Conservation (phyloP, 208 protist genomes). For the Crithidia fasciculata region DNA sequence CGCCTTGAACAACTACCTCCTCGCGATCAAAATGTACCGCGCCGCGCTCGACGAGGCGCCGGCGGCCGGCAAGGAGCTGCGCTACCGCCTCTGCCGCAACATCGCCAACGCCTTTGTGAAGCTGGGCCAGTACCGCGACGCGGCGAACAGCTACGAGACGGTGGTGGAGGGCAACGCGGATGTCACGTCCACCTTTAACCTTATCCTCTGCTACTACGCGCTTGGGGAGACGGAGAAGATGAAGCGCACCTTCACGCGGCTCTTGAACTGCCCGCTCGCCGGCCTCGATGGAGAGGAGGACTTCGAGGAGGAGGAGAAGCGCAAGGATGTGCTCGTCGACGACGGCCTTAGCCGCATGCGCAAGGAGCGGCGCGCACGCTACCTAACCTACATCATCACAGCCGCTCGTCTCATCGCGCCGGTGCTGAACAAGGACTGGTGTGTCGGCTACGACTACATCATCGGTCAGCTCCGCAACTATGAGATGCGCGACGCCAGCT, state of each 20-base stretch:
- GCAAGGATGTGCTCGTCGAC: slow-evolving; percentile 87
- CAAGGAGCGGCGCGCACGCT: slow-evolving; percentile 80
- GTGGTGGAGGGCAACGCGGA: slow-evolving; percentile 94
- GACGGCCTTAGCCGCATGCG: slow-evolving; percentile 82
- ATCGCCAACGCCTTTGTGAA: slow-evolving; percentile 97
- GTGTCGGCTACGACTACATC: slow-evolving; percentile 94
- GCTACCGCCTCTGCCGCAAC: slow-evolving; percentile 95
- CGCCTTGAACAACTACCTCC: slow-evolving; percentile 95
- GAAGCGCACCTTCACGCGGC: slow-evolving; percentile 91
- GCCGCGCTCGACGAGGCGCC: slow-evolving; percentile 96
- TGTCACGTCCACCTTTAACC: slow-evolving; percentile 94
- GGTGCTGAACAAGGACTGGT: slow-evolving; percentile 93
- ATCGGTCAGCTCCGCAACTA: slow-evolving; percentile 92
- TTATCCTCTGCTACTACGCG: slow-evolving; percentile 97
- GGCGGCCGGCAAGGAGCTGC: slow-evolving; percentile 86
- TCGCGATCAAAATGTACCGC: slow-evolving; percentile 97
- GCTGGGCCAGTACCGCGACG: slow-evolving; percentile 97
- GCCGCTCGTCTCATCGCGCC: slow-evolving; percentile 95
- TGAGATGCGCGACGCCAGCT: slow-evolving; percentile 88
- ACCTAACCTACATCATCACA: slow-evolving; percentile 89
- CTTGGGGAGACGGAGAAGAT: slow-evolving; percentile 94
- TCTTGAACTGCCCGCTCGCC: slow-evolving; percentile 81
- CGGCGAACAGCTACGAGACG: slow-evolving; percentile 93
- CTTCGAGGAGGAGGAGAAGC: slow-evolving; percentile 84
- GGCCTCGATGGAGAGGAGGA: slow-evolving; percentile 79